Percentiles rank a stretch among this genome's conserved stretches.
Evolutionary conservation across 768 basidiomycete genomes (phyloP).

Genomic region (Gloeopeniophorella convolvens): DNA sequence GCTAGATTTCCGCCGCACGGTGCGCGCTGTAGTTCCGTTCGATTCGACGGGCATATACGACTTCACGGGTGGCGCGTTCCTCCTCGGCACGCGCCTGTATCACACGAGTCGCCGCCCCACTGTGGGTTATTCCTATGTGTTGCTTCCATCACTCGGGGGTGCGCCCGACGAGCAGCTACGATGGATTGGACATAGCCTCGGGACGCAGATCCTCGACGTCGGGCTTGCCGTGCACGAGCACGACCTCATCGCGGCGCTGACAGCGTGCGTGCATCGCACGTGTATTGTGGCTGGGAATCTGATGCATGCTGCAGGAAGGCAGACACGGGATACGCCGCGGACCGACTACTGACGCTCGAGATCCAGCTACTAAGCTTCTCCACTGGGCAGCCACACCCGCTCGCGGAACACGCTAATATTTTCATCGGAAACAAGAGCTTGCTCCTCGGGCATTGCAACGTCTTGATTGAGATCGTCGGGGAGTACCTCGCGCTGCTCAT

Average conservation of each 20-base stretch:
- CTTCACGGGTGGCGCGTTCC: slow-evolving; percentile 18
- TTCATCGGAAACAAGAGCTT: slow-evolving; percentile 6
- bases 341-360: slow-evolving; percentile 7
- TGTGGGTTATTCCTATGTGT: slow-evolving; percentile 10
- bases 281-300: neutral
- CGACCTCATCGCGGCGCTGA: slow-evolving; percentile 15
- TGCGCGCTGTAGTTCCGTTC: slow-evolving; percentile 11
- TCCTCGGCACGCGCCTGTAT: slow-evolving; percentile 15
- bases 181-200: slow-evolving; percentile 4
- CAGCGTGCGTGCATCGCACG: slow-evolving; percentile 3
- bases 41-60: slow-evolving; percentile 20
- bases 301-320: neutral
- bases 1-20: slow-evolving; percentile 3
- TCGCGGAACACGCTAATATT: slow-evolving; percentile 10
- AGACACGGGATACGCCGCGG: neutral
- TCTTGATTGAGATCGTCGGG: slow-evolving; percentile 18
- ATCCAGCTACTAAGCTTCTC: slow-evolving; percentile 16
- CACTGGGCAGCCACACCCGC: slow-evolving; percentile 15
- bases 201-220: slow-evolving; percentile 13
- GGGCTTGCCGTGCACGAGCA: slow-evolving; percentile 18
- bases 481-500: slow-evolving; percentile 15
- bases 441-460: slow-evolving; percentile 7
- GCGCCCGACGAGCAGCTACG: neutral
- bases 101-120: slow-evolving; percentile 1
- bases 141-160: slow-evolving; percentile 6